phyloP scores from a whole-genome alignment of 345 rosid genomes.

The Microcos paniculata region DNA sequence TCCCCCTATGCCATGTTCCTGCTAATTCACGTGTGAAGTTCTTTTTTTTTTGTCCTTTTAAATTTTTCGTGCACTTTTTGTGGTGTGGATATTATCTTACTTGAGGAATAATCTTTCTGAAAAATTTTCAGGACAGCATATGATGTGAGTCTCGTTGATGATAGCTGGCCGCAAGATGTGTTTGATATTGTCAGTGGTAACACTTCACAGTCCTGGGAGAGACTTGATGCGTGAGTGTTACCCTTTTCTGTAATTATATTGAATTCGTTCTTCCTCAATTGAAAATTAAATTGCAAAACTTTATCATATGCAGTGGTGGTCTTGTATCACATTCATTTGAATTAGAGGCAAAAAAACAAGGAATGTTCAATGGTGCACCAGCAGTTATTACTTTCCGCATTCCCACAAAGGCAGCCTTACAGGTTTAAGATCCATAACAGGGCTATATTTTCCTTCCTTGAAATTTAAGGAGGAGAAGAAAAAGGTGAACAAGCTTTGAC shows the following conservation, averaged over 20 bases:
- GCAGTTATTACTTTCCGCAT: constrained; percentile 87
- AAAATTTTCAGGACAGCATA: constrained; percentile 65
- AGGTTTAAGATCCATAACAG: constrained; percentile 44
- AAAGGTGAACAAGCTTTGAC: not conserved
- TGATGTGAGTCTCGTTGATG: constrained; percentile 73
- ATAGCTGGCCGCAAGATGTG: constrained; percentile 59
- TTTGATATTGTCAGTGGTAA: constrained; percentile 73
- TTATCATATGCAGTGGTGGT: constrained; percentile 58
- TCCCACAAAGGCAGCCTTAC: constrained; percentile 76
- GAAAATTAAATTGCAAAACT: constrained; percentile 23
- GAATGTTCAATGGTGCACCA: constrained; percentile 79
- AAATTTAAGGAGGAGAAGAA: not conserved
- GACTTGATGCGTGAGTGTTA: constrained; percentile 86
- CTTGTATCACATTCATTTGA: constrained; percentile 79
- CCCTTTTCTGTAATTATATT: not conserved
- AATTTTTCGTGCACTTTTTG: not conserved
- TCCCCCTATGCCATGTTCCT: not conserved
- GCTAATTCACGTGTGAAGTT: not conserved
- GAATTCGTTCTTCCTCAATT: constrained; percentile 4
- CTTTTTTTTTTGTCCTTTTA: too few relatives aligned
- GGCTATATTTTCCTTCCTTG: not conserved
- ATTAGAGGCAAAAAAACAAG: constrained; percentile 79
- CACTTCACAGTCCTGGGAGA: constrained; percentile 83
- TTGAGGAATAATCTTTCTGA: not conserved
- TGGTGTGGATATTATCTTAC: not conserved